Conservation (phyloP, 768 basidiomycete genomes). For the Agaricus sinodeliciosus region DNA sequence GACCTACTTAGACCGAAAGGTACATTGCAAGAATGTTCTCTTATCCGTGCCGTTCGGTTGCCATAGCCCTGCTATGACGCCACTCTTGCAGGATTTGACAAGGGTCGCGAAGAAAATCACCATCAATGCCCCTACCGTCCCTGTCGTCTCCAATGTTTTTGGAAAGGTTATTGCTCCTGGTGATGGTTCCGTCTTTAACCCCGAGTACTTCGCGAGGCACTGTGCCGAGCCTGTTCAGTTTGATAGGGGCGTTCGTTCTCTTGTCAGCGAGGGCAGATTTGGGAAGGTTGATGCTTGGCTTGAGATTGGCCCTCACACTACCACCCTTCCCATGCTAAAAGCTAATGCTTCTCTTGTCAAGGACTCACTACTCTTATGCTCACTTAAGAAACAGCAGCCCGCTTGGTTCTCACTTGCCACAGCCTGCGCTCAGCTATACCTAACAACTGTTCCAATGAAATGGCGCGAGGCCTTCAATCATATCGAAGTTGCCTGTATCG, state of each 20-base stretch:
- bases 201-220: conserved; percentile 47
- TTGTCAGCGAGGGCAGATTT: conserved; percentile 22
- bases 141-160: conserved; percentile 55
- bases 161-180: conserved; percentile 49
- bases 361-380: conserved; percentile 35
- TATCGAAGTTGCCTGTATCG: conserved; percentile 34
- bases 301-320: conserved; percentile 62
- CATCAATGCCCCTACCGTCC: conserved; percentile 43
- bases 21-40: conserved; percentile 23
- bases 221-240: conserved; percentile 42
- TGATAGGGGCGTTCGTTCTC: conserved; percentile 42
- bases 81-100: conserved; percentile 44
- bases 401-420: conserved; percentile 38
- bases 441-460: conserved; percentile 28
- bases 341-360: conserved; percentile 26
- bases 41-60: conserved; percentile 57
- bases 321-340: conserved; percentile 51
- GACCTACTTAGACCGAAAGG: conserved; percentile 29
- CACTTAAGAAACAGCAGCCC: conserved; percentile 34
- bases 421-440: conserved; percentile 44
- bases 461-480: conserved; percentile 56
- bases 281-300: conserved; percentile 41
- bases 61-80: conserved; percentile 61
- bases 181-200: conserved; percentile 39
- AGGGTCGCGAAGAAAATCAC: conserved; percentile 28